Conservation (phyloP, 78 protist genomes). For the Monocercomonoides exilis region DNA sequence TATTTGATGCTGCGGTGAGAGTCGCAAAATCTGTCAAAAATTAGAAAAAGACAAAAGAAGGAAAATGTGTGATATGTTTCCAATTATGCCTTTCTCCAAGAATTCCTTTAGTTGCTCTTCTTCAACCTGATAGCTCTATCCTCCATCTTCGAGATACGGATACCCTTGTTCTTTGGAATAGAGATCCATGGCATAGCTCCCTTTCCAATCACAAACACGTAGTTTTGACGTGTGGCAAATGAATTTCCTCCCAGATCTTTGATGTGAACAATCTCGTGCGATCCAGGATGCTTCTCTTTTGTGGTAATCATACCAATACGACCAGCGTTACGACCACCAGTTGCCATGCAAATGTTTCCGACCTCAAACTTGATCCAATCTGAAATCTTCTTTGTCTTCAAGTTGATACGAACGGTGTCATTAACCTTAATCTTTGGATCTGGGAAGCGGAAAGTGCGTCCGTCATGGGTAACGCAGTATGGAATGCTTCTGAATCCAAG, state of each 20-base stretch:
- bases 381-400: neutral
- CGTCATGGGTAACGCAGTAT: neutral
- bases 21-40: no score
- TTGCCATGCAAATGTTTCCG: no score
- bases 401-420: neutral
- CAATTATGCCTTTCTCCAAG: no score
- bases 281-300: constrained; percentile 1
- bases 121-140: no score
- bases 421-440: constrained; percentile 13
- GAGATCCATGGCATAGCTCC: neutral
- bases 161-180: neutral
- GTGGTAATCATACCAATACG: neutral
- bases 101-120: no score
- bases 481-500: constrained; percentile 4
- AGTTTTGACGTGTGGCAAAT: neutral
- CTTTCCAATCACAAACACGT: constrained; percentile 12
- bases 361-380: neutral
- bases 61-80: no score
- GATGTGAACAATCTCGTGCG: neutral
- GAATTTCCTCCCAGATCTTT: neutral
- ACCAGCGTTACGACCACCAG: constrained; percentile 12
- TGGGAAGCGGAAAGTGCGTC: no score
- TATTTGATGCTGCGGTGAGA: no score
- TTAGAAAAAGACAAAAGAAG: no score
- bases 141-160: neutral